phyloP scores from a whole-genome alignment of 192 early-diverging fungal genomes.

The Mortierella antarctica region DNA sequence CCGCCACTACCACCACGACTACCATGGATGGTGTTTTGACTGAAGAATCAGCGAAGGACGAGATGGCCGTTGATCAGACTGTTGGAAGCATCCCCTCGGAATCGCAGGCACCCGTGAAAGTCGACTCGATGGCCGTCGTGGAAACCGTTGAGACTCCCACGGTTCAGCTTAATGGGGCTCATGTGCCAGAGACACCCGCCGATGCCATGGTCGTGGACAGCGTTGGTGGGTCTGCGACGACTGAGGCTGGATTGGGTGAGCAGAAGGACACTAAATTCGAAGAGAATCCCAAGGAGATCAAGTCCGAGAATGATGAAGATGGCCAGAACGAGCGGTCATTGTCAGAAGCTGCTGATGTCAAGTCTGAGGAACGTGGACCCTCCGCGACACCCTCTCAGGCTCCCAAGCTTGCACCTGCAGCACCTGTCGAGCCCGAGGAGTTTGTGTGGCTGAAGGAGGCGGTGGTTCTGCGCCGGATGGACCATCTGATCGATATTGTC shows the following conservation, averaged over 20 bases:
- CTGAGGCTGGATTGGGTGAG: background rate
- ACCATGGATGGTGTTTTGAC: too few species aligned
- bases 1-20: too few species aligned
- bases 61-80: too few species aligned
- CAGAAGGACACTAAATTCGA: background rate
- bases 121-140: too few species aligned
- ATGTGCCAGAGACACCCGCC: too few species aligned
- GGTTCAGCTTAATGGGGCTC: too few species aligned
- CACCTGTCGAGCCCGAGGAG: conserved; percentile 46
- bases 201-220: too few species aligned
- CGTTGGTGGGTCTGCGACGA: too few species aligned
- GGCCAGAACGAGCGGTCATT: background rate
- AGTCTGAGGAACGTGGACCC: conserved; percentile 5
- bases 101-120: too few species aligned
- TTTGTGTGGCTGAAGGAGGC: conserved; percentile 67
- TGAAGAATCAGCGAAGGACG: too few species aligned
- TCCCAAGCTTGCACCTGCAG: background rate
- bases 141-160: background rate
- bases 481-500: conserved; percentile 63
- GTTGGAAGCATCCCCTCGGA: too few species aligned
- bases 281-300: background rate
- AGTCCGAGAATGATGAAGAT: background rate
- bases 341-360: background rate
- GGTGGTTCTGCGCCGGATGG: conserved; percentile 63
- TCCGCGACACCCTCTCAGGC: background rate